Evolutionary conservation across 2,329 filamentous ascomycete species (phyloP), one percentile per base, ranked within the genome.

Genomic region (Metarhizium robertsii): DNA sequence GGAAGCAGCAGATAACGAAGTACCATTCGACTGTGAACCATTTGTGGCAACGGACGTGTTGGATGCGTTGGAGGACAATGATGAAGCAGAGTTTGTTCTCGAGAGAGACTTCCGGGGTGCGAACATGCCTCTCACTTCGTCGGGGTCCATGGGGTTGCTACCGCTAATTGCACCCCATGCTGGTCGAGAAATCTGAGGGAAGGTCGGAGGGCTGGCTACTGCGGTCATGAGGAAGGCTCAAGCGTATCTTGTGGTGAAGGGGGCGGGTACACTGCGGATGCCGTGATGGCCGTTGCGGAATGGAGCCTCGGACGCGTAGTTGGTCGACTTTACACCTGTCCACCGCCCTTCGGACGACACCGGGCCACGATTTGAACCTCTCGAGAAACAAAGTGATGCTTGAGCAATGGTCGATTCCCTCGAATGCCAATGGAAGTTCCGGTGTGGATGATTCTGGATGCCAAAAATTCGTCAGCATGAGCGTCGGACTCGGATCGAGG

Each of bases 41-140:
- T 81, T 77, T 56, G 82, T 79, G 43, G 82, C 79, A 59, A 88
- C 75, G 54, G 86, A 88, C 2, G 86, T 83, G 11, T 74, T 77
- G 6, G 83, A 85, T 16, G 81, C 80, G 56, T 73, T 73, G 36
- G 83, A 85, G 14, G 89, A 88, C 60, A 95, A 79, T 49, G 92
- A 96, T 4, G 91, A 95, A 57, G 90, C 94, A 40, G 92, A 97
- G 77, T 90, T 95, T 66, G 87, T 87, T 69, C 92, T 85, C 70
- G 92, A 89, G 59, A 90, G 79, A 67, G 81, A 85, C 75, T 96
- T 96, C 65, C 91, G 89, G 67, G 90, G 88, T 80, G 89, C 86
- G 71, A 95, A 90, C 82, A 95, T 92, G 71, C 87, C 86, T 74
- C 87, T 84, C 62, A 87, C 84, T 73, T 95, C 90, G 75, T 95